Conservation (phyloP, 1,139 yeast species). For the Yamadazyma diddensiae region DNA sequence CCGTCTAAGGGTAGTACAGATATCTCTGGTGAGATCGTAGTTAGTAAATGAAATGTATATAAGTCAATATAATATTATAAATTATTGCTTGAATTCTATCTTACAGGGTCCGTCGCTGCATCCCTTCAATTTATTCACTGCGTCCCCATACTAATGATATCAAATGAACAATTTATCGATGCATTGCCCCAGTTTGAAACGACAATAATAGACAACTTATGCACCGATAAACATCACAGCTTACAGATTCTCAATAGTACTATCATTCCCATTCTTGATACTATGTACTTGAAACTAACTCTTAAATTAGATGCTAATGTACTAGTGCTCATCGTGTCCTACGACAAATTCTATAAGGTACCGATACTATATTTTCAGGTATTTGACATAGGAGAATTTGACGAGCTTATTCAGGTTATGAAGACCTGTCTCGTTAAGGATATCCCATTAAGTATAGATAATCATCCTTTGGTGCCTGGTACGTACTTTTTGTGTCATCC, state of each 20-base stretch:
- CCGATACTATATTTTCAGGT: slow-evolving; percentile 30
- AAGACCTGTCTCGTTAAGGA: slow-evolving; percentile 5
- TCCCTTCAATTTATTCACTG: no score
- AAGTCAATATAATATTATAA: no score
- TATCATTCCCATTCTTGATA: neutral
- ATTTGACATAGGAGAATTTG: slow-evolving; percentile 5
- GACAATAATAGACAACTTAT: neutral
- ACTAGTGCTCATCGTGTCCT: slow-evolving; percentile 26
- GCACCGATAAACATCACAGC: neutral
- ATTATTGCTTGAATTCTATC: no score
- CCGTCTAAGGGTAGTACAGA: no score
- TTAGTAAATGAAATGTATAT: no score
- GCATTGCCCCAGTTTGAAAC: neutral
- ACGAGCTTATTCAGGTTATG: slow-evolving; percentile 6
- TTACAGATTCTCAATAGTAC: neutral
- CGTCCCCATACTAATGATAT: no score
- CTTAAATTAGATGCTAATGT: slow-evolving; percentile 1
- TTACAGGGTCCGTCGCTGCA: no score
- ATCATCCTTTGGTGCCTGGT: slow-evolving; percentile 27
- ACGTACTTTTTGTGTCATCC: slow-evolving; percentile 38
- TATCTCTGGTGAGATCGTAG: no score
- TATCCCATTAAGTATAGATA: slow-evolving; percentile 14
- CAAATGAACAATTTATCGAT: neutral
- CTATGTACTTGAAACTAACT: slow-evolving; percentile 5
- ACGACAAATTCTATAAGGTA: slow-evolving; percentile 27